Conservation (phyloP, 2,329 filamentous ascomycete species). For the Fusarium sp. region DNA sequence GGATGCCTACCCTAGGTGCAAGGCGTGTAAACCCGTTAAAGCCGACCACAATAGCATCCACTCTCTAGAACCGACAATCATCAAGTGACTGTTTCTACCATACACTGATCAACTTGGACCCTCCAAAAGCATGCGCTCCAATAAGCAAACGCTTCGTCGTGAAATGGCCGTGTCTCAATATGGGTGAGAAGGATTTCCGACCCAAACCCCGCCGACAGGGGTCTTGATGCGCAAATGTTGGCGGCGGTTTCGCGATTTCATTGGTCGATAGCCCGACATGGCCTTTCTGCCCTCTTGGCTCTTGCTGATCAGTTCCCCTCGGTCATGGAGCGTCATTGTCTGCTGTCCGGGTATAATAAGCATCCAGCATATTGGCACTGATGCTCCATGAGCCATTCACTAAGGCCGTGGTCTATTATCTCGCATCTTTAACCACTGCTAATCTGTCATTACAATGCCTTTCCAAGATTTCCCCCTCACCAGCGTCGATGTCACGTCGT, state of each 20-base stretch:
- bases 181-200: not conserved
- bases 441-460: not conserved
- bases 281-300: not conserved
- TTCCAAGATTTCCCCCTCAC: not conserved
- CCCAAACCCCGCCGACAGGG: not conserved
- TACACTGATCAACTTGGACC: not conserved
- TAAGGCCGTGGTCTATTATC: not conserved
- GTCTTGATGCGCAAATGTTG: not conserved
- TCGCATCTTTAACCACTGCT: not conserved
- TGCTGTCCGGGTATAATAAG: conserved; percentile 1
- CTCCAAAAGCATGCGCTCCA: not conserved
- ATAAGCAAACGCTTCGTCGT: not conserved
- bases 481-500: not conserved
- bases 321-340: not conserved
- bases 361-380: not conserved
- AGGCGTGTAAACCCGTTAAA: too few species aligned
- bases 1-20: not conserved
- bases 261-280: not conserved
- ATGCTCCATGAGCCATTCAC: not conserved
- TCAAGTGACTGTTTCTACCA: not conserved
- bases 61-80: too few species aligned
- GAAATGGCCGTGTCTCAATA: not conserved
- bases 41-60: too few species aligned
- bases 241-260: not conserved
- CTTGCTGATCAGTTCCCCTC: not conserved